Base-by-base conservation (phyloP, 352 stramenopile species). In the Elongisporangium undulatum region DNA sequence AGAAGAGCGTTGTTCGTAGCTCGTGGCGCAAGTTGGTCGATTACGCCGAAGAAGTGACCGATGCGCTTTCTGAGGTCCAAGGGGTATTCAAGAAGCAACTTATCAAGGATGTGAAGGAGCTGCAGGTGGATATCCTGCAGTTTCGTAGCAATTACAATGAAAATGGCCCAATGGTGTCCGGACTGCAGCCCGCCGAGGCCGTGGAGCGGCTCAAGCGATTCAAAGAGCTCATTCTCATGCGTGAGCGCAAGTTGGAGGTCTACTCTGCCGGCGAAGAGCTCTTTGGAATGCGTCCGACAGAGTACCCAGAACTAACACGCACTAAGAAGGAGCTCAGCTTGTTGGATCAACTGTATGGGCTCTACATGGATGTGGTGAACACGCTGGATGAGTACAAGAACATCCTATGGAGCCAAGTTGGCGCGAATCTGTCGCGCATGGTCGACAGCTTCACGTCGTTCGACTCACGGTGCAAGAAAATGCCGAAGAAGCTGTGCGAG, bases 71-170 rank as follows among this genome's bases (percentile, higher is more conserved):
- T 5, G 77, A 90, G 16, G 74, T 97, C 4, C 89, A 97, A 54
- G 88, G 83, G 38, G 72, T 73, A 4, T 97, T 96, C 62, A 97
- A 97, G 68, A 96, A 95, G 66, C 82, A 97, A 60, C 70, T 97
- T 0, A 74, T 96, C 19, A 86, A 87, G 49, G 89, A 97, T 58
- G 82, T 96, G 20, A 89, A 90, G 50, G 82, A 93, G 20, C 95
- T 96, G 48, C 77, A 85, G 56, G 69, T 74, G 2, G 90, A 94
- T 59, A 64, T 86, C 29, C 29, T 73, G 9, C 63, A 77, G 41
- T 96, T 97, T 51, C 72, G 85, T 34, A 70, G 68, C 16, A 77
- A 91, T 7, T 92, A 92, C 52, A 78, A 77, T 59, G 64, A 70
- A 3, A 76, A 87, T 41, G 83, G 83, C 0, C 83, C 83, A 0